These are phyloP conservation scores for Lichtheimia ramosa DNA, from an alignment of 371 early-diverging fungal species.

Conservation along the genomic window DNA sequence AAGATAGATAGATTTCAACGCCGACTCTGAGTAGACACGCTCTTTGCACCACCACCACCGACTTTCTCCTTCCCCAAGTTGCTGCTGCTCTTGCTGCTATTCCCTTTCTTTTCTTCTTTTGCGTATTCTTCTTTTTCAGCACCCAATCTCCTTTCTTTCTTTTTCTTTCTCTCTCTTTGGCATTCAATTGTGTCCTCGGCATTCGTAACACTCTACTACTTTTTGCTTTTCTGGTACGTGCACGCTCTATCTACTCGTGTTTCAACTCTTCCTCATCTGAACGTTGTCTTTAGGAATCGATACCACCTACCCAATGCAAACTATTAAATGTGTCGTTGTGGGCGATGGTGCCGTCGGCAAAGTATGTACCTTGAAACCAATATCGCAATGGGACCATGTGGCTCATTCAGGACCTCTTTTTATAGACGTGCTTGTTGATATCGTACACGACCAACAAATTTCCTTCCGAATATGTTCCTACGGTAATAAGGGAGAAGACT, in stretches of 20 bases:
- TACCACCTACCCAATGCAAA: conserved; percentile 59
- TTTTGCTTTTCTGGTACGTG: not conserved
- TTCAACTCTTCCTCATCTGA: not conserved
- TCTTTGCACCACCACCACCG: no score
- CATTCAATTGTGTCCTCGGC: not conserved
- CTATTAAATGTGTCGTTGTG: conserved; percentile 94
- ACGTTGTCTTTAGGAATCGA: not conserved
- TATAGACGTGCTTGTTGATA: conserved; percentile 92
- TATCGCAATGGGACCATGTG: conserved; percentile 1
- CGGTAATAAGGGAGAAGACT: conserved; percentile 51
- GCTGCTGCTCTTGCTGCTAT: not conserved
- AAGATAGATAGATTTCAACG: no score
- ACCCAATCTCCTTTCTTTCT: not conserved
- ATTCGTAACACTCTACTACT: not conserved
- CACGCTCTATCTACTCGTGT: not conserved
- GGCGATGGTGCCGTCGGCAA: conserved; percentile 99
- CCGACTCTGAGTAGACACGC: no score
- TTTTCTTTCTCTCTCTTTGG: not conserved
- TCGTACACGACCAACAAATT: conserved; percentile 98
- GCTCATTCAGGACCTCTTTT: not conserved
- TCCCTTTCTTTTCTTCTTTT: not conserved
- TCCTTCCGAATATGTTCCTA: conserved; percentile 97
- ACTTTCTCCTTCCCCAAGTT: no score
- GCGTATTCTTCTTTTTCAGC: no score
- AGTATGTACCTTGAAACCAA: conserved; percentile 44